Evolutionary conservation across 208 protist genomes (phyloP).

Genomic region (Polymyxa betae): DNA sequence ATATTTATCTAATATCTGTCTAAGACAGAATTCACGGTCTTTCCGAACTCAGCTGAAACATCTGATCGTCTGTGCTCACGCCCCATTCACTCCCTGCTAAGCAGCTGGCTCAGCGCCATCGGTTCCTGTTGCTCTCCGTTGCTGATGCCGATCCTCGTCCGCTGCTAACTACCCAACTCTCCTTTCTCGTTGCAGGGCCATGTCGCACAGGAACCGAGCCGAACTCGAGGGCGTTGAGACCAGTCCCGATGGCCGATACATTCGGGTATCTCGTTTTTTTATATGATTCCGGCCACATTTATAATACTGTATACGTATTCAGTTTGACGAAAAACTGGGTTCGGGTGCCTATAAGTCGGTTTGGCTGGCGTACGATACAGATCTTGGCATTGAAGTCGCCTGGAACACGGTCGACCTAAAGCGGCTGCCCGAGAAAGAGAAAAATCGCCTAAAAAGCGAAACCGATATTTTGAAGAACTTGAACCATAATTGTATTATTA

Average conservation of each 20-base stretch:
- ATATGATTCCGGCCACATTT: neutral
- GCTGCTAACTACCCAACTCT: no score
- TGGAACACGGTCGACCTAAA: constrained; percentile 79
- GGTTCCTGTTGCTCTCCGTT: no score
- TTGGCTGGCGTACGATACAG: constrained; percentile 76
- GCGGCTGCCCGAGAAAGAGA: neutral
- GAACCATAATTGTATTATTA: constrained; percentile 79
- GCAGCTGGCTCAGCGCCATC: no score
- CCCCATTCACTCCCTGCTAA: no score
- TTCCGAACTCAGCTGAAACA: no score
- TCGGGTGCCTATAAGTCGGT: constrained; percentile 74
- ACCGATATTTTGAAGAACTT: constrained; percentile 76
- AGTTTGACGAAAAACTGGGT: constrained; percentile 67
- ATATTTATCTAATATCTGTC: no score
- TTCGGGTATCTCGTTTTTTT: neutral
- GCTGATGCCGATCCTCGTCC: no score
- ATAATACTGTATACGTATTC: neutral
- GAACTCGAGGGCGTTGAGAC: constrained; percentile 40
- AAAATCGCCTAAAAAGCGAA: constrained; percentile 69
- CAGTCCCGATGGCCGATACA: constrained; percentile 39
- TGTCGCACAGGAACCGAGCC: constrained; percentile 42
- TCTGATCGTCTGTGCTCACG: no score
- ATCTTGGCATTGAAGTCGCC: constrained; percentile 81
- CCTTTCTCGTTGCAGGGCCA: no score
- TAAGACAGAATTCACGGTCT: no score